Evolutionary conservation across 768 basidiomycete species (phyloP).

Genomic region (Hemileccinum impolitum): DNA sequence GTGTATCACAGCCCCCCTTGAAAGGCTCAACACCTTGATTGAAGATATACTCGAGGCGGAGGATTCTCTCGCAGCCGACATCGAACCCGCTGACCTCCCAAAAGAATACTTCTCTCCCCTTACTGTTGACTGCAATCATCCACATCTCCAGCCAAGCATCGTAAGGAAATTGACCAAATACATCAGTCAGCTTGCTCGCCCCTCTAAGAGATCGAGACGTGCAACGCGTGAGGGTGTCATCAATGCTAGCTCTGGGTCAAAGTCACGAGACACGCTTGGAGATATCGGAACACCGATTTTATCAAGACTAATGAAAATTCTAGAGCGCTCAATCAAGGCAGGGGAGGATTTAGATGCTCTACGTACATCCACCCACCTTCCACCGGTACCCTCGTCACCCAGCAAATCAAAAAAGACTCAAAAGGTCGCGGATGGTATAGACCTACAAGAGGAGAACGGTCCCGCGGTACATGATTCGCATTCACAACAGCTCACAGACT

Average conservation of each 20-base stretch:
- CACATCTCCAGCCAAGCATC: constrained; percentile 53
- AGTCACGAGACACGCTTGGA: constrained; percentile 53
- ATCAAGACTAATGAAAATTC: constrained; percentile 64
- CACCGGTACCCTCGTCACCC: constrained; percentile 35
- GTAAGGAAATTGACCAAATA: constrained; percentile 70
- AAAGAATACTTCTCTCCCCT: constrained; percentile 62
- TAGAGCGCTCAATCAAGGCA: constrained; percentile 75
- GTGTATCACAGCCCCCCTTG: constrained; percentile 50
- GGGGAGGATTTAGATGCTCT: constrained; percentile 80
- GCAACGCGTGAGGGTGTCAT: constrained; percentile 36
- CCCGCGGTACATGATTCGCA: constrained; percentile 5
- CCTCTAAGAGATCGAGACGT: constrained; percentile 65
- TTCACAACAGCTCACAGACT: constrained; percentile 38
- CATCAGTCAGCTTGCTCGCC: constrained; percentile 63
- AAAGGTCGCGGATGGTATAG: constrained; percentile 24
- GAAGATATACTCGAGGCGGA: constrained; percentile 86
- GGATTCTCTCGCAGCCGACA: constrained; percentile 62
- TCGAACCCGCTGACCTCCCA: constrained; percentile 48
- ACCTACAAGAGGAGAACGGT: constrained; percentile 1
- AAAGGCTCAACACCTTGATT: constrained; percentile 71
- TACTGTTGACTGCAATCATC: constrained; percentile 54
- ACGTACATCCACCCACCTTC: constrained; percentile 26
- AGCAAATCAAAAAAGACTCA: constrained; percentile 46
- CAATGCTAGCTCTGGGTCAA: constrained; percentile 35
- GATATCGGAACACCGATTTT: constrained; percentile 65